Base-by-base conservation (phyloP, 139 green algal species). In the Chlorella sp. region DNA sequence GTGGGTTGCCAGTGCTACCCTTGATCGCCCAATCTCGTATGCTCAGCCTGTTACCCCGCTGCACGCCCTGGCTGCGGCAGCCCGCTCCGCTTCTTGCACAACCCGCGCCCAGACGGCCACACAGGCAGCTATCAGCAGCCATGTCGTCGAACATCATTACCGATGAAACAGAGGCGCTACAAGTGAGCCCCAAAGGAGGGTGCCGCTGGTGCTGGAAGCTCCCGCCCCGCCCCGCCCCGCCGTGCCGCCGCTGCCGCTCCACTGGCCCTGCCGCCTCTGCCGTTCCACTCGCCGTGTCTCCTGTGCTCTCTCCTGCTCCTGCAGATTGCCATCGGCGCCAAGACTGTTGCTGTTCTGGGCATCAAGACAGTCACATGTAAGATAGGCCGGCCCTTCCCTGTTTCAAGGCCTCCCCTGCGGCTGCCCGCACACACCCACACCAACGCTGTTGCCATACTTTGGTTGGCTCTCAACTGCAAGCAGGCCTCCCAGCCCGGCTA, bases 271-370 rank as follows among this genome's bases (percentile, higher is more conserved):
- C n/a, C n/a, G n/a, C n/a, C n/a, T n/a, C n/a, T n/a, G n/a, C n/a
- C n/a, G n/a, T 68, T 68, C 15, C 60, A 68, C 60, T 68, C 60
- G 83, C 14, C 81, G 53, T 53, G 32, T 39, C 81, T 68, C 16
- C 3, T 30, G 12, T 61, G 36, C 76, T 9, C 48, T 32, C 68
- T 76, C 40, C 57, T 68, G 26, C 30, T 18, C 0, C 61, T 93
- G 82, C 86, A 95, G 93, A 91, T 96, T 69, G 94, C 93, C n/a
- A 34, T 37, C 1, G 15, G 21, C 22, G 93, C 93, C 32, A 95
- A 92, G 83, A 88, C 83, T 2, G 94, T 96, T 30, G 94, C 94
- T 7, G 94, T 96, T 14, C 84, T 96, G 30, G 94, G 94, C 40
- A 94, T 94, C 48, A 96, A 96, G 40, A 94, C 94, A 0, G 39